Percentiles rank a stretch among this genome's conserved stretches.
Conservation (phyloP, 495 filamentous ascomycete genomes). For the Apiosordaria backusii region DNA sequence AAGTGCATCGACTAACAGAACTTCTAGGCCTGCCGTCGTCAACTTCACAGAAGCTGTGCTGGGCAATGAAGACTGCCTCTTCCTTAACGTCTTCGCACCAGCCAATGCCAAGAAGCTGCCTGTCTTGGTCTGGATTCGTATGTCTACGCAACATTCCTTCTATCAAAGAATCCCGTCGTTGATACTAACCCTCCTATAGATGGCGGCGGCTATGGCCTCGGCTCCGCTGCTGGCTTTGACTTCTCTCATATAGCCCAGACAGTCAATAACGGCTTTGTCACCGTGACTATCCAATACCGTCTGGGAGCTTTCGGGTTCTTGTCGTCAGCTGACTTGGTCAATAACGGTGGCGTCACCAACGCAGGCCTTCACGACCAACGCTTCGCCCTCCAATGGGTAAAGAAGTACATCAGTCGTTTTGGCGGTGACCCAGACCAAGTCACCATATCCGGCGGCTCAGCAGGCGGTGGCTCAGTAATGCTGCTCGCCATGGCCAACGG, state of each 20-base stretch:
- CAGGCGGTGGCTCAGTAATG: constrained; percentile 40
- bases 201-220: constrained; percentile 41
- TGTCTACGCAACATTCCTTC: background rate
- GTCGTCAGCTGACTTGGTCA: constrained; percentile 16
- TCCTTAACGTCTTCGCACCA: constrained; percentile 41
- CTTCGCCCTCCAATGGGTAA: constrained; percentile 46
- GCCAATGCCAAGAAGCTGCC: constrained; percentile 22
- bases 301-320: constrained; percentile 29
- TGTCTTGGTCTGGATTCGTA: constrained; percentile 40
- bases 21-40: background rate
- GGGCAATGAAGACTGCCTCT: constrained; percentile 24
- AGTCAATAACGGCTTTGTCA: constrained; percentile 25
- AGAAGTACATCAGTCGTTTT: constrained; percentile 55
- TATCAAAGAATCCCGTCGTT: no score
- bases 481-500: constrained; percentile 21
- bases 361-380: constrained; percentile 46
- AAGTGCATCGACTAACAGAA: background rate
- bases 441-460: constrained; percentile 46
- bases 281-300: constrained; percentile 33
- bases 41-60: background rate
- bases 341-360: constrained; percentile 37
- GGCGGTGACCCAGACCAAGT: constrained; percentile 45
- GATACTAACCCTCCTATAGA: constrained; percentile 4
- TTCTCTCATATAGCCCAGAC: background rate
- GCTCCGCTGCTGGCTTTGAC: constrained; percentile 23